These are phyloP conservation scores for Oryza glumipatula DNA, from an alignment of 176 grass and related monocot genomes.

Conservation along the genomic window DNA sequence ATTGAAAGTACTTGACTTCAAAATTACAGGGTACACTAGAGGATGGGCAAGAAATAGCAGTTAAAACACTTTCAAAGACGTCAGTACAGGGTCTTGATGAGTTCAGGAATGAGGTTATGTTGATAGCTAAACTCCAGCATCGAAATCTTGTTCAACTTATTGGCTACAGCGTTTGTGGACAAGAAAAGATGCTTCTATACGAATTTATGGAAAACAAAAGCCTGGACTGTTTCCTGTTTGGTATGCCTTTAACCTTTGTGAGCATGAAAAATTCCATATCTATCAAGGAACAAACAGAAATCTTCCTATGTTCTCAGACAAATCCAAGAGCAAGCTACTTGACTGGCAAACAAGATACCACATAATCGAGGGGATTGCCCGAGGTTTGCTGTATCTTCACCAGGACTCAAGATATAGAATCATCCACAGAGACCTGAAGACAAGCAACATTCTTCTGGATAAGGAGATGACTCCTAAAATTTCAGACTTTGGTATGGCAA, in stretches of 20 bases:
- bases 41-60: conserved; percentile 77
- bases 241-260: conserved; percentile 33
- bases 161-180: conserved; percentile 60
- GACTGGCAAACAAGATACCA: conserved; percentile 65
- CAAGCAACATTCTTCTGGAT: conserved; percentile 78
- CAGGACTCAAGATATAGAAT: conserved; percentile 81
- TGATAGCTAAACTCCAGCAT: conserved; percentile 75
- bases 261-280: neutral
- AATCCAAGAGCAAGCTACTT: conserved; percentile 48
- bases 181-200: conserved; percentile 78
- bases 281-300: conserved; percentile 15
- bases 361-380: conserved; percentile 73
- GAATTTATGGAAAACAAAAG: conserved; percentile 81
- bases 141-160: conserved; percentile 75
- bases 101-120: conserved; percentile 78
- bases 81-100: conserved; percentile 67
- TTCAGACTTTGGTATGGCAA: conserved; percentile 88
- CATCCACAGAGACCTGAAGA: conserved; percentile 80
- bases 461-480: conserved; percentile 78
- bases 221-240: conserved; percentile 70
- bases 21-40: conserved; percentile 59
- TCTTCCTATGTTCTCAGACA: conserved; percentile 45
- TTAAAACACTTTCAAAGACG: conserved; percentile 69
- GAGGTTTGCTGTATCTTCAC: conserved; percentile 78
- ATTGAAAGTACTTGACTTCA: conserved; percentile 1